Evolutionary conservation across 352 stramenopile species (phyloP), one percentile per base, ranked within the genome.

Genomic region (Globisporangium echinulatum): DNA sequence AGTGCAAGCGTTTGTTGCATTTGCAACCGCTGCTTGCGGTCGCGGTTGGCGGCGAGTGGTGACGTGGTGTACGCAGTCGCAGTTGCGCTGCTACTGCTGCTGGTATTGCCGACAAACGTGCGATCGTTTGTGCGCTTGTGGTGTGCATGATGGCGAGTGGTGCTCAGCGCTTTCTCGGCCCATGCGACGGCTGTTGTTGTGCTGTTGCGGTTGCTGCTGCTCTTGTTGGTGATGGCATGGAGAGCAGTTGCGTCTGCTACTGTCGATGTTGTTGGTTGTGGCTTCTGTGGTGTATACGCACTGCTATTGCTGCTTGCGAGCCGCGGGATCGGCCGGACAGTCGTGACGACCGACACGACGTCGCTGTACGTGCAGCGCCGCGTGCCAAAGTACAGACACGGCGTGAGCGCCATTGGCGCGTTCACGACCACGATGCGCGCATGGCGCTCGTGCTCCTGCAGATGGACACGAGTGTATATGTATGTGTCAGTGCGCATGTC

Each of bases 361-460:
- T 84, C 80, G 68, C 77, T 88, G 67, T 89, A 88, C 3, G 81
- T 90, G 52, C 73, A 87, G 37, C 81, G 73, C 11, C 81, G 68
- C 7, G 81, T 88, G 39, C 81, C 75, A 54, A 90, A 90, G 72
- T 90, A 90, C 37, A 90, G 65, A 59, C 69, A 77, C 33, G 81
- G 77, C 13, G 77, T 76, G 49, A 80, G 54, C 17, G 63, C 72
- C 49, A 88, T 63, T 33, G 70, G 70, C 58, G 87, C 62, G 52
- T 85, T 79, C 15, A 88, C 76, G 4, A 64, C 76, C 62, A 91
- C 79, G 56, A 91, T 75, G 15, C 70, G 72, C 13, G 69, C 64
- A 39, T 87, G 79, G 5, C 71, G 75, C 33, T 65, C 50, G 36
- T 87, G 61, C 49, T 87, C 77, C 66, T 64, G 54, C 11, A 14